phyloP scores from a whole-genome alignment of 331 rosid species.

The Quercus tomentella region DNA sequence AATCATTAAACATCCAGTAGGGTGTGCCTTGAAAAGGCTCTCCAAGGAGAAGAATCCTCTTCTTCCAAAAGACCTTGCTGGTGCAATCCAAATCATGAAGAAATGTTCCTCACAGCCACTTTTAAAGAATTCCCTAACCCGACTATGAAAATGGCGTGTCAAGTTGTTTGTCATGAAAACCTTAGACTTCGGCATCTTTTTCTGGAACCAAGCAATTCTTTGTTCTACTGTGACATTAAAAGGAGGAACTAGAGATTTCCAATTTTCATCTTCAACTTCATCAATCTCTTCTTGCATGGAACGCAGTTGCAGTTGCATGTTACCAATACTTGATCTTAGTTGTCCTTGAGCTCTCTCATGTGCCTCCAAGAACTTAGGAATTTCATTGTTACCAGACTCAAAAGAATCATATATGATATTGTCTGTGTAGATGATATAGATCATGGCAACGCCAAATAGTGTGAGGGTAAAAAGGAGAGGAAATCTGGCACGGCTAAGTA shows the following conservation, averaged over 20 bases:
- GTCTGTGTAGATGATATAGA: slow-evolving; percentile 31
- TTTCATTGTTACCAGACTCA: no score
- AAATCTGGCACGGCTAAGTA: slow-evolving; percentile 24
- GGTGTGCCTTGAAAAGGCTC: slow-evolving; percentile 62
- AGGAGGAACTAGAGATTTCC: slow-evolving; percentile 40
- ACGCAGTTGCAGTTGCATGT: slow-evolving; percentile 4
- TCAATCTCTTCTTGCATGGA: slow-evolving; percentile 31
- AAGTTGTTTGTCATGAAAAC: slow-evolving; percentile 52
- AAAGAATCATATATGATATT: background rate
- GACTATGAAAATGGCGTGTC: slow-evolving; percentile 40
- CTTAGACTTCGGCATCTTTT: slow-evolving; percentile 36
- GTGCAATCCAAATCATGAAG: slow-evolving; percentile 84
- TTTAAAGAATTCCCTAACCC: slow-evolving; percentile 48
- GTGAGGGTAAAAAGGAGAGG: slow-evolving; percentile 24
- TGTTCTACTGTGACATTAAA: slow-evolving; percentile 40
- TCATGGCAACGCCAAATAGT: slow-evolving; percentile 19
- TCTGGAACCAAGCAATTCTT: slow-evolving; percentile 60
- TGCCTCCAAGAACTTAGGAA: slow-evolving; percentile 5
- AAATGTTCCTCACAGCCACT: slow-evolving; percentile 52
- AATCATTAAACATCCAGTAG: slow-evolving; percentile 61
- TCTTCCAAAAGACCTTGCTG: slow-evolving; percentile 39
- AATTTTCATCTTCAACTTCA: slow-evolving; percentile 17
- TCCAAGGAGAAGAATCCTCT: slow-evolving; percentile 53
- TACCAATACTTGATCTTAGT: slow-evolving; percentile 13
- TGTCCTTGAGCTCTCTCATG: slow-evolving; percentile 2